Conservation (phyloP, 2,329 filamentous ascomycete genomes). For the Epichloe sylvatica region DNA sequence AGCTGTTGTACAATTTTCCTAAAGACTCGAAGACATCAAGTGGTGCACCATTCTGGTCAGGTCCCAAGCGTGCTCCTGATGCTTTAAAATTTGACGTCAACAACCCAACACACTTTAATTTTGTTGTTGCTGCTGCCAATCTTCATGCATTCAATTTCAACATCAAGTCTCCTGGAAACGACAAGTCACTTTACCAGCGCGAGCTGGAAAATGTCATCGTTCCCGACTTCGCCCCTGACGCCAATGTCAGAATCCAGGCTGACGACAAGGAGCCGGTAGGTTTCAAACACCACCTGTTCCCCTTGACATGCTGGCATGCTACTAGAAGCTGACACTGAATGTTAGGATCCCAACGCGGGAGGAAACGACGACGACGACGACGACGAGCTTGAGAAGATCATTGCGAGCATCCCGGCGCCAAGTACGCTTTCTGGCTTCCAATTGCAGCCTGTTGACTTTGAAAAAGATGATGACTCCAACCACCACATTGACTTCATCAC, state of each 20-base stretch:
- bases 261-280: conserved; percentile 79
- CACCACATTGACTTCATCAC: conserved; percentile 99
- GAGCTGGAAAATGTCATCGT: conserved; percentile 88
- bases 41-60: conserved; percentile 92
- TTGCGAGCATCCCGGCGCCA: conserved; percentile 59
- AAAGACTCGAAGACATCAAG: conserved; percentile 81
- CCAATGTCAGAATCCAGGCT: conserved; percentile 90
- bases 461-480: conserved; percentile 97
- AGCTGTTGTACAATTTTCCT: conserved; percentile 92
- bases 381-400: conserved; percentile 63
- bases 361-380: conserved; percentile 67
- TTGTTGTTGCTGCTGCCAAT: conserved; percentile 77
- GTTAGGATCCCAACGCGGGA: conserved; percentile 64
- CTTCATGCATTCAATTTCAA: conserved; percentile 97
- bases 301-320: background rate
- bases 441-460: conserved; percentile 83
- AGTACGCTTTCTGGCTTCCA: conserved; percentile 78
- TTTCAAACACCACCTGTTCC: background rate
- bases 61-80: conserved; percentile 90
- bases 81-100: conserved; percentile 75
- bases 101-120: conserved; percentile 76
- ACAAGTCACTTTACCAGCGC: conserved; percentile 58
- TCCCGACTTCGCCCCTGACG: conserved; percentile 82
- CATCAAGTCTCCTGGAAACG: conserved; percentile 65
- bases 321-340: background rate